Evolutionary conservation across 1,284 basidiomycete species (phyloP).

Genomic region (Rhodotorula glutinis): DNA sequence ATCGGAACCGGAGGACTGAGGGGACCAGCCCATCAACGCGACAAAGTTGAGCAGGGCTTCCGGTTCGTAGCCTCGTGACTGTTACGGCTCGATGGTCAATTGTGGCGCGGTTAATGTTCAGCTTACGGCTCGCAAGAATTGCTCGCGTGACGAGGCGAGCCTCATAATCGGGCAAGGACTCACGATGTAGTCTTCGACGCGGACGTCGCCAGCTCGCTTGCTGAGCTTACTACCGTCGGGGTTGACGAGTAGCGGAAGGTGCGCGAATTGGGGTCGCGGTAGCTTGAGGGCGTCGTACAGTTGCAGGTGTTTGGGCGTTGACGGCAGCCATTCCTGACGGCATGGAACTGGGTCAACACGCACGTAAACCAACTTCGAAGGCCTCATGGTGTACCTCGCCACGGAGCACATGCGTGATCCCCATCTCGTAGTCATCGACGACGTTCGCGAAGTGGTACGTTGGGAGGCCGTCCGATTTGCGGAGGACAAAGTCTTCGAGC

Average conservation of each 20-base stretch:
- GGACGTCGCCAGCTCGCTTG: conserved; percentile 85
- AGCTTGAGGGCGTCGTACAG: conserved; percentile 77
- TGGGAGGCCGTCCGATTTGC: conserved; percentile 89
- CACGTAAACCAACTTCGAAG: rapidly evolving
- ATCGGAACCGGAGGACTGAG: conserved; percentile 39
- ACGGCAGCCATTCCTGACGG: conserved; percentile 87
- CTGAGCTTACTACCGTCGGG: conserved; percentile 90
- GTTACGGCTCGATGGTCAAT: background rate
- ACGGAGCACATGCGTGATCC: conserved; percentile 88
- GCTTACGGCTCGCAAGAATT: too few species aligned
- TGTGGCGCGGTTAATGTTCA: background rate
- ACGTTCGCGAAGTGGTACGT: conserved; percentile 97
- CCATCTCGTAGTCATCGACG: conserved; percentile 94
- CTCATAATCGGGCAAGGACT: background rate
- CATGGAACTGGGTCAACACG: background rate
- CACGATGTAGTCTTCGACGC: conserved; percentile 80
- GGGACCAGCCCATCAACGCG: conserved; percentile 87
- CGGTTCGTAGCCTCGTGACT: conserved; percentile 78
- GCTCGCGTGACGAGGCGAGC: background rate
- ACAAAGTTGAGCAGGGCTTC: conserved; percentile 89
- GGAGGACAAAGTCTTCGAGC: conserved; percentile 81
- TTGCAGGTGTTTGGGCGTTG: conserved; percentile 86
- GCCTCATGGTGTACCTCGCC: conserved; percentile 67
- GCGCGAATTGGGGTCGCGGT: conserved; percentile 75
- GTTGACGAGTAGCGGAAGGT: conserved; percentile 87